Percentiles rank a stretch among this genome's conserved stretches.
These are phyloP conservation scores for Penicillium riverlandense DNA, from an alignment of 495 filamentous ascomycete species.

Conservation along the genomic window DNA sequence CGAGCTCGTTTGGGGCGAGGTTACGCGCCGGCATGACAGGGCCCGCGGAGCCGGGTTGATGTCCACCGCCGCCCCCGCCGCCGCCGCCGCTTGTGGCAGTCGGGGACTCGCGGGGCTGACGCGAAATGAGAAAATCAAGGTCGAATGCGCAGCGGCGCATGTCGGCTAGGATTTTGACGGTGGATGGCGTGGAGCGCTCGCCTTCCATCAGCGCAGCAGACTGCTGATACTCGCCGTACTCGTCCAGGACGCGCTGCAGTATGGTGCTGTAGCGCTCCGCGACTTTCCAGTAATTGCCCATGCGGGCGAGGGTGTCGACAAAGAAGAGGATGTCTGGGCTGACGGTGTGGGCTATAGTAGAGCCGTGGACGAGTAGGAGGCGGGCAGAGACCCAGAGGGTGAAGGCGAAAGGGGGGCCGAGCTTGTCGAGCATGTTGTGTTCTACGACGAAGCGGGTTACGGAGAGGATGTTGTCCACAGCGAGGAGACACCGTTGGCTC, in stretches of 20 bases:
- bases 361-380: constrained; percentile 77
- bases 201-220: constrained; percentile 41
- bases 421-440: constrained; percentile 65
- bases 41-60: neutral
- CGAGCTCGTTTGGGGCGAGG: constrained; percentile 71
- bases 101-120: constrained; percentile 58
- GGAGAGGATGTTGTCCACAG: constrained; percentile 76
- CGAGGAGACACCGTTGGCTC: constrained; percentile 68
- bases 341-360: constrained; percentile 75
- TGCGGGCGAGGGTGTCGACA: constrained; percentile 68
- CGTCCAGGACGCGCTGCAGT: constrained; percentile 74
- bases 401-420: constrained; percentile 84
- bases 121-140: constrained; percentile 78
- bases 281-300: constrained; percentile 79
- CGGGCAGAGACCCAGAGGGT: constrained; percentile 89
- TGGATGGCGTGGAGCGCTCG: constrained; percentile 69
- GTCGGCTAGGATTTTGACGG: constrained; percentile 78
- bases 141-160: constrained; percentile 82
- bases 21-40: constrained; percentile 42
- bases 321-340: constrained; percentile 71
- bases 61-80: constrained; percentile 18
- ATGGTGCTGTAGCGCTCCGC: constrained; percentile 76
- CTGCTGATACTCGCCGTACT: constrained; percentile 70
- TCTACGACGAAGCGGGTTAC: constrained; percentile 67
- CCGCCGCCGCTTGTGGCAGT: constrained; percentile 21